Conservation (phyloP, 148 eudicot species). For the Beta vulgaris region DNA sequence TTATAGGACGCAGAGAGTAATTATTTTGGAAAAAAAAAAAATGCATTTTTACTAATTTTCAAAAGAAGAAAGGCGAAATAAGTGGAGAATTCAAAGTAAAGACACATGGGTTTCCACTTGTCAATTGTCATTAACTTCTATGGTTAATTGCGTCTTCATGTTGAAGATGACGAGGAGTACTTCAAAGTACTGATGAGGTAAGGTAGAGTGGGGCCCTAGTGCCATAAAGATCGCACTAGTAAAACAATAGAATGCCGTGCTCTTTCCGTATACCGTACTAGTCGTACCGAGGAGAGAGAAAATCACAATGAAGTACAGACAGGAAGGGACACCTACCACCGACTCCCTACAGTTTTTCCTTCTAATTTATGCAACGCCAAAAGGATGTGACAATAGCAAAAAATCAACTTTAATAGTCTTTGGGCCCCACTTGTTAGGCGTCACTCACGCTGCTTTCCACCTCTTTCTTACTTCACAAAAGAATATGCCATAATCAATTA, state of each 20-base stretch:
- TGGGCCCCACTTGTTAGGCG: background rate
- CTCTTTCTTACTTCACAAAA: no score
- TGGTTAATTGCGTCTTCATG: no score
- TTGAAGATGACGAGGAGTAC: no score
- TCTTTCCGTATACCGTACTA: slow-evolving; percentile 22
- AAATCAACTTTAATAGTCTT: background rate
- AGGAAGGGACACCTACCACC: slow-evolving; percentile 17
- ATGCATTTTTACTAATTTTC: no score
- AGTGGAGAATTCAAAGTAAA: background rate
- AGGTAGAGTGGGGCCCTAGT: background rate
- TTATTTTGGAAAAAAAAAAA: no score
- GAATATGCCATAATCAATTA: no score
- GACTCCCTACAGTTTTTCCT: background rate
- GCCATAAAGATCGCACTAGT: no score
- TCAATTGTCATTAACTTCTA: background rate
- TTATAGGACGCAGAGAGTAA: no score
- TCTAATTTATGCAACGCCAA: background rate
- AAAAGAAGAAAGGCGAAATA: no score
- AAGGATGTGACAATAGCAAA: slow-evolving; percentile 16
- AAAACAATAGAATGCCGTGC: slow-evolving; percentile 7
- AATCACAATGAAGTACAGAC: background rate
- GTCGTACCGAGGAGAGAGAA: slow-evolving; percentile 16
- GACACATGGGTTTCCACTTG: background rate
- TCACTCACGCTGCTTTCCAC: background rate
- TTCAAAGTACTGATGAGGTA: background rate